Conservation (phyloP, 1,139 yeast genomes). For the Yamadazyma kanchanaburiensis region DNA sequence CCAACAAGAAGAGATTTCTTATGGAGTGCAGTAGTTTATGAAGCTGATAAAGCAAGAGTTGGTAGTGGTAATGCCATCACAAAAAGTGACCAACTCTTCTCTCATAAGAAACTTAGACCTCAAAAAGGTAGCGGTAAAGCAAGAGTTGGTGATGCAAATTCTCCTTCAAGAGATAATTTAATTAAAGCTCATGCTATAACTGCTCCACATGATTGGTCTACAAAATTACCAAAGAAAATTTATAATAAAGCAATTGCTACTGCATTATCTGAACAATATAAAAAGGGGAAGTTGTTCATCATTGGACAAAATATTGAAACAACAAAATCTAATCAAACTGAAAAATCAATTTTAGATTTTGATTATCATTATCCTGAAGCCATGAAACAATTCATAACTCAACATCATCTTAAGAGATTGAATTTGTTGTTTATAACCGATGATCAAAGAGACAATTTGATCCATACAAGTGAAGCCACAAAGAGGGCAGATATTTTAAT, state of each 20-base stretch:
- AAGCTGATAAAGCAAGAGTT: constrained; percentile 84
- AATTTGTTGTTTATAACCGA: constrained; percentile 68
- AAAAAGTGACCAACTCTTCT: constrained; percentile 82
- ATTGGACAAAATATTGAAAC: constrained; percentile 37
- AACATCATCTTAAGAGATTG: constrained; percentile 51
- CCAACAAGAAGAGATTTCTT: constrained; percentile 87
- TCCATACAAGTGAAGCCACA: constrained; percentile 46
- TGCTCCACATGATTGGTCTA: constrained; percentile 88
- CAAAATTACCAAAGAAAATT: constrained; percentile 72
- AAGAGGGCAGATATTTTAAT: constrained; percentile 58
- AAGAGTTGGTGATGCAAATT: constrained; percentile 93
- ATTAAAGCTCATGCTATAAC: constrained; percentile 86
- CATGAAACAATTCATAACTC: constrained; percentile 55
- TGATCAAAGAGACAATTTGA: constrained; percentile 49
- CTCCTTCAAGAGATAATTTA: constrained; percentile 89
- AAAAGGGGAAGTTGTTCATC: constrained; percentile 66
- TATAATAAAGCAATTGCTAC: constrained; percentile 74
- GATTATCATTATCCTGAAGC: constrained; percentile 46
- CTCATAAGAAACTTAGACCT: constrained; percentile 76
- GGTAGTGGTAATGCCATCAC: constrained; percentile 86
- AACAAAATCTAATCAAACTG: constrained; percentile 12
- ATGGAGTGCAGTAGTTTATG: constrained; percentile 93
- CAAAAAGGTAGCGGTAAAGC: constrained; percentile 97
- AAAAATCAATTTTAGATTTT: constrained; percentile 40
- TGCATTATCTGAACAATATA: constrained; percentile 79